These are phyloP conservation scores for Ilex aquifolium DNA, from an alignment of 257 asterid genomes.

Conservation along the genomic window DNA sequence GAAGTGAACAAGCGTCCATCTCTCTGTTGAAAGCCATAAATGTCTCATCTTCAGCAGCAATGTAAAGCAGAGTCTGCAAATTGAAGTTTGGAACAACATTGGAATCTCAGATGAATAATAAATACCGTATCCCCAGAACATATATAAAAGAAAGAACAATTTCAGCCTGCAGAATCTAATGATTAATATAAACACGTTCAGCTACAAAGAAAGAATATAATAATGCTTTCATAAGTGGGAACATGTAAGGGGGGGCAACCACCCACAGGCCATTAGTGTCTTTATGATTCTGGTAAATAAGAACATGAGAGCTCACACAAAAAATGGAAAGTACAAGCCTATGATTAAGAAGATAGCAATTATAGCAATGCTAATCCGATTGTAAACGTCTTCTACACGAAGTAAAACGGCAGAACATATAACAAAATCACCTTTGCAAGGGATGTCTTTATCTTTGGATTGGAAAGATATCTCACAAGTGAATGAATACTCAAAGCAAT, in stretches of 20 bases:
- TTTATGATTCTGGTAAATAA: not conserved
- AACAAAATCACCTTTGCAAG: constrained; percentile 65
- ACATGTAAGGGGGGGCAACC: not conserved
- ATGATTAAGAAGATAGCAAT: not conserved
- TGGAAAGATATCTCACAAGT: constrained; percentile 63
- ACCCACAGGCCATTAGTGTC: not conserved
- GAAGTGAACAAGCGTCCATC: constrained; percentile 52
- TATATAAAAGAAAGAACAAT: too few species aligned
- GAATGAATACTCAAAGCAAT: not conserved
- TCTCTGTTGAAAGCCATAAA: constrained; percentile 62
- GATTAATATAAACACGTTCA: not conserved
- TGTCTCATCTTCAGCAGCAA: constrained; percentile 85
- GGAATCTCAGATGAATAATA: not conserved
- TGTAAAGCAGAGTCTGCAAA: constrained; percentile 70
- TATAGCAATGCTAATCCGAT: not conserved
- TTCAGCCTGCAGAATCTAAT: not conserved
- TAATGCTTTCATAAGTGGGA: not conserved
- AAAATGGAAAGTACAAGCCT: not conserved
- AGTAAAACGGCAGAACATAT: constrained; percentile 7
- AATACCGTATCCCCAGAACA: not conserved
- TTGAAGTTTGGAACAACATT: not conserved
- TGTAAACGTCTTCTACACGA: not conserved
- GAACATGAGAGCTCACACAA: not conserved
- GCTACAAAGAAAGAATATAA: not conserved
- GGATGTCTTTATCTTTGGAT: constrained; percentile 80